These are phyloP conservation scores for Sarocladiaceae sp. DNA, from an alignment of 2,329 filamentous ascomycete species.

Conservation along the genomic window DNA sequence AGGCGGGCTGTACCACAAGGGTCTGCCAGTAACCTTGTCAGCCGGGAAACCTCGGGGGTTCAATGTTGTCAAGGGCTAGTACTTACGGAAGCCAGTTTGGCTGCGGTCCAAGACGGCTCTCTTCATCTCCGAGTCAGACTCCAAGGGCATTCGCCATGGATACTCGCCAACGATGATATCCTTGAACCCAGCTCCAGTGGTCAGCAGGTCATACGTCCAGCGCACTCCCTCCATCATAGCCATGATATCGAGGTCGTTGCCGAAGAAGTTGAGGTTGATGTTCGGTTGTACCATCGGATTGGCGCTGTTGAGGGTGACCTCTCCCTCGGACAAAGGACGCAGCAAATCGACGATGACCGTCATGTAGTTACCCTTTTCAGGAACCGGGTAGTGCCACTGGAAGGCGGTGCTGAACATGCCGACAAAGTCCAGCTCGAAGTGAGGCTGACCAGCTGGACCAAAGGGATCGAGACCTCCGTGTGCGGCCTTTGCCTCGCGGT, in stretches of 20 bases:
- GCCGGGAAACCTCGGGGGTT: too few relatives aligned
- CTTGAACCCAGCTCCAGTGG: constrained; percentile 49
- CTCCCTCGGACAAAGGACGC: constrained; percentile 32
- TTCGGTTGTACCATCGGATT: constrained; percentile 52
- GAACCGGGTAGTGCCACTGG: constrained; percentile 39
- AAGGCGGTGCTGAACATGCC: constrained; percentile 46
- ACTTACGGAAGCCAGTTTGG: constrained; percentile 47
- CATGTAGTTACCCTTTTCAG: constrained; percentile 40
- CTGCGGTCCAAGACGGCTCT: constrained; percentile 49
- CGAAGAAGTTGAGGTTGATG: constrained; percentile 56
- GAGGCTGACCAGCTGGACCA: constrained; percentile 48
- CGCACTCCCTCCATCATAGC: constrained; percentile 52
- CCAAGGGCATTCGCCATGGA: constrained; percentile 53
- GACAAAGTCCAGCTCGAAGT: constrained; percentile 59
- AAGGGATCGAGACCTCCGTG: constrained; percentile 46
- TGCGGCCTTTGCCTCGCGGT: constrained; percentile 32
- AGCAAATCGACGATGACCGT: constrained; percentile 48
- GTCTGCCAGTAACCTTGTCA: constrained; percentile 22
- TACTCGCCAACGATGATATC: constrained; percentile 48
- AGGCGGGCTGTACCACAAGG: constrained; percentile 51
- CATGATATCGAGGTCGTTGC: constrained; percentile 48
- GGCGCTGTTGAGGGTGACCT: constrained; percentile 48
- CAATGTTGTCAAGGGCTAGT: too few relatives aligned
- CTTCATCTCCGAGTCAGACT: constrained; percentile 51
- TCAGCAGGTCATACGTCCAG: constrained; percentile 51